Conservation (phyloP, 2,329 filamentous ascomycete genomes). For the Calonectria pseudoreteaudii region DNA sequence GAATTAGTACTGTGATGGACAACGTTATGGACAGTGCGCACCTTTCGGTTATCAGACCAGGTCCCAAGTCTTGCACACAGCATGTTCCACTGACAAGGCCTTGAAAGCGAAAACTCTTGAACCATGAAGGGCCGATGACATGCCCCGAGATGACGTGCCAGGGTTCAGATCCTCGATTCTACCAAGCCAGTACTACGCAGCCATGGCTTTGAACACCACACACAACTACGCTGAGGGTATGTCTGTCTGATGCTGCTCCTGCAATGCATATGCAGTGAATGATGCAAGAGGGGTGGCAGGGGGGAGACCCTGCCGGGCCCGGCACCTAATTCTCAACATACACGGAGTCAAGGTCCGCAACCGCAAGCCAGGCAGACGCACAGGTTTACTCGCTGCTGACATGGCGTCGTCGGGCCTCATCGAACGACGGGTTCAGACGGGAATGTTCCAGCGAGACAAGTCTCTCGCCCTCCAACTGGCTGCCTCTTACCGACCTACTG, state of each 20-base stretch:
- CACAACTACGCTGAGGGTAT: not conserved
- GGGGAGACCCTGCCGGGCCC: conserved; percentile 25
- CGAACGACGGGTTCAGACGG: not conserved
- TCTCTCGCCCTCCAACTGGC: conserved; percentile 6
- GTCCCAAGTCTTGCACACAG: not conserved
- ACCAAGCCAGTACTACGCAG: not conserved
- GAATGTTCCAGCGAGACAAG: not conserved
- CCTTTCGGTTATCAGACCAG: not conserved
- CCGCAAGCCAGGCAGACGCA: conserved; percentile 9
- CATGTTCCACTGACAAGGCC: not conserved
- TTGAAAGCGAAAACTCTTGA: not conserved
- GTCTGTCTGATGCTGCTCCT: conserved; percentile 27
- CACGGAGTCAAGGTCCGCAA: conserved; percentile 1
- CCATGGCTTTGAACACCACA: not conserved
- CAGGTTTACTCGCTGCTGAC: conserved; percentile 12
- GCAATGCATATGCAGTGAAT: conserved; percentile 34
- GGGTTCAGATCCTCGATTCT: not conserved
- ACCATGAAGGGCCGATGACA: not conserved
- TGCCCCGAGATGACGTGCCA: conserved; percentile 6
- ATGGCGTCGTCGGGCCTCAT: conserved; percentile 10
- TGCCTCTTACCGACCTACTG: conserved; percentile 16
- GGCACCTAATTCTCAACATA: not conserved
- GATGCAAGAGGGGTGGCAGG: conserved; percentile 35
- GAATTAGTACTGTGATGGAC: conserved; percentile 18
- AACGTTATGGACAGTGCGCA: conserved; percentile 8